phyloP scores from a whole-genome alignment of 23 red algal genomes.

The Chondrus crispus region DNA sequence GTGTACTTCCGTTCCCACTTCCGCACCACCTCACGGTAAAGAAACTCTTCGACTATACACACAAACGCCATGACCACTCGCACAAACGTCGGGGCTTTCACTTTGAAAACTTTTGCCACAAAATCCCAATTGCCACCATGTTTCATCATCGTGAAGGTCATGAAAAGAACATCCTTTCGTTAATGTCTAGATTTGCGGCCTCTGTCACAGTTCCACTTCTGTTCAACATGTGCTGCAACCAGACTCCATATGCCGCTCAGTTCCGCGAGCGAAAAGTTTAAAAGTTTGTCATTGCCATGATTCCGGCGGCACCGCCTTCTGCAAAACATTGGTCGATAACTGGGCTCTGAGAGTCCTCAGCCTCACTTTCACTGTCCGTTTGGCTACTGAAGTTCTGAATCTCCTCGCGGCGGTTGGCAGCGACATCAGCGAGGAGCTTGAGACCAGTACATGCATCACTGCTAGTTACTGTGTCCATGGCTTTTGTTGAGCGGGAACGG shows the following conservation, averaged over 20 bases:
- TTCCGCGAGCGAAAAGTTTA: neutral
- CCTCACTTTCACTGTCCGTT: neutral
- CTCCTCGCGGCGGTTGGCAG: neutral
- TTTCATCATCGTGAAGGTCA: neutral
- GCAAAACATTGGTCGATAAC: neutral
- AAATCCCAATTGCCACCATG: slow-evolving; percentile 1
- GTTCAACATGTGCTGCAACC: neutral
- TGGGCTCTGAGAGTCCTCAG: neutral
- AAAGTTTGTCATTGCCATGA: neutral
- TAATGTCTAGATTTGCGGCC: neutral
- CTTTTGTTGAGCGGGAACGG: no score
- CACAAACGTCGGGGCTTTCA: neutral
- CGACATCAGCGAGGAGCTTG: neutral
- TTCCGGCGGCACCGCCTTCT: neutral
- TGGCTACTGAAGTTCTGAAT: neutral
- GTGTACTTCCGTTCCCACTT: neutral
- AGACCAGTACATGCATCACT: neutral
- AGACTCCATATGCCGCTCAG: neutral
- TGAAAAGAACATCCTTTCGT: neutral
- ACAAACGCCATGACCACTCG: neutral
- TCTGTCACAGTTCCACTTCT: neutral
- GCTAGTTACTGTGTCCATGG: neutral
- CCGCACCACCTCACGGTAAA: neutral
- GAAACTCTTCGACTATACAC: neutral
- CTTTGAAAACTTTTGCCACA: neutral